Percentiles rank a stretch among this genome's conserved stretches.
Conservation (phyloP, 495 filamentous ascomycete species). For the Talaromyces wortmannii region DNA sequence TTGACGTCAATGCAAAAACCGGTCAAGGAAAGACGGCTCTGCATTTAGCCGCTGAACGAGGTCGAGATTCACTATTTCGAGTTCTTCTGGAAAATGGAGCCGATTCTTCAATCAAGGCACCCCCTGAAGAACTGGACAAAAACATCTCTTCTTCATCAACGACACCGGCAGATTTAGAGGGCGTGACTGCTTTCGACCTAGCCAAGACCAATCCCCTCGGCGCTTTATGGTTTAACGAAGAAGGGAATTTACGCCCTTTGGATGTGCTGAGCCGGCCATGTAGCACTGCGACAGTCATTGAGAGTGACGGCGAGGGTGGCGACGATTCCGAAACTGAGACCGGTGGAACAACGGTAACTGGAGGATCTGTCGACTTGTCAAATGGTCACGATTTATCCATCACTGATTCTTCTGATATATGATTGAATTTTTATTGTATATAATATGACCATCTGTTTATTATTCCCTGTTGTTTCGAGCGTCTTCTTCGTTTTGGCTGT, state of each 20-base stretch:
- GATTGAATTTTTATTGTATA: not conserved
- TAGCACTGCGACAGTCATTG: constrained; percentile 15
- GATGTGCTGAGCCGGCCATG: constrained; percentile 5
- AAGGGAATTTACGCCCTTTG: constrained; percentile 9
- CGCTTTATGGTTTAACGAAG: constrained; percentile 15
- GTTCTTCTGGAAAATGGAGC: constrained; percentile 21
- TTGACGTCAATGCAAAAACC: constrained; percentile 19
- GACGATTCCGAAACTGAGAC: constrained; percentile 1
- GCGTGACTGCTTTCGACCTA: constrained; percentile 17
- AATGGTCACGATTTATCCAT: not conserved
- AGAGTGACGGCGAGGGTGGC: constrained; percentile 4
- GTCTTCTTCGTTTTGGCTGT: no score
- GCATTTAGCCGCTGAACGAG: constrained; percentile 29
- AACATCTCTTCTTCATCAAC: not conserved
- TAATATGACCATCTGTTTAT: no score
- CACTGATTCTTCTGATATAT: not conserved
- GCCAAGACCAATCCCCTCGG: constrained; percentile 16
- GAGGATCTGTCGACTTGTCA: not conserved
- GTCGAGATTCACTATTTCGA: constrained; percentile 17
- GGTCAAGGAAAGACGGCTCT: constrained; percentile 26
- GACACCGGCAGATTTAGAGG: constrained; percentile 7
- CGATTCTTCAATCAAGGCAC: constrained; percentile 14
- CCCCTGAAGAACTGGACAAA: not conserved
- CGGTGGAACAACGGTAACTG: constrained; percentile 3
- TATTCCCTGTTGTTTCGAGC: no score